A percentile compares a stretch with the other conserved stretches of the same genome.
Evolutionary conservation across 352 stramenopile genomes (phyloP).

Genomic region (Pythium plurisporium): DNA sequence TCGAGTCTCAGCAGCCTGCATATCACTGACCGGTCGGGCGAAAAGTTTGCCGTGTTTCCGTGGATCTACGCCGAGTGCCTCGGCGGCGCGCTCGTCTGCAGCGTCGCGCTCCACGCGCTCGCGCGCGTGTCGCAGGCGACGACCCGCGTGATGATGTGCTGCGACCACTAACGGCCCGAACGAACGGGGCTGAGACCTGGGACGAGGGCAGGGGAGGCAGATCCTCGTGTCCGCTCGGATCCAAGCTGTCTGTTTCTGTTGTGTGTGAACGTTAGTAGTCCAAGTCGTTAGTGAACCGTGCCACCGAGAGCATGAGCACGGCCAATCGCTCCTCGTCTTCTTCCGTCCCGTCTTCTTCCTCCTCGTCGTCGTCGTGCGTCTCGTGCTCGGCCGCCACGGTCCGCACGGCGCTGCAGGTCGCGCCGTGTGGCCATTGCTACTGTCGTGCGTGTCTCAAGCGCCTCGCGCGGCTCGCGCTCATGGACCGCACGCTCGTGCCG

Average conservation of each 20-base stretch:
- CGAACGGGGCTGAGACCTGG: not conserved
- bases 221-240: no score
- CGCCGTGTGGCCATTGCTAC: slow-evolving; percentile 59
- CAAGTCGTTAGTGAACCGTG: no score
- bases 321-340: no score
- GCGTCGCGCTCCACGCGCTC: slow-evolving; percentile 25
- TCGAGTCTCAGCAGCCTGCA: slow-evolving; percentile 24
- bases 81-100: not conserved
- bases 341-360: no score
- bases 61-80: slow-evolving; percentile 5
- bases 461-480: slow-evolving; percentile 56
- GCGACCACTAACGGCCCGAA: slow-evolving; percentile 15
- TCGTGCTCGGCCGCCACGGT: slow-evolving; percentile 32
- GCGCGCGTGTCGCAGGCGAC: slow-evolving; percentile 36
- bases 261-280: no score
- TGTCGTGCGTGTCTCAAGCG: slow-evolving; percentile 48
- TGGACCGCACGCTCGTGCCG: slow-evolving; percentile 53
- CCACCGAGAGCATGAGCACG: not conserved
- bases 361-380: slow-evolving; percentile 30
- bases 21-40: slow-evolving; percentile 10
- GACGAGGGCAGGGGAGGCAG: no score
- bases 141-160: slow-evolving; percentile 62
- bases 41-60: slow-evolving; percentile 18
- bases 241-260: no score
- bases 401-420: slow-evolving; percentile 23